Evolutionary conservation across 192 early-diverging fungal genomes (phyloP), one percentile per base, ranked within the genome.

Genomic region (Mortierella claussenii): DNA sequence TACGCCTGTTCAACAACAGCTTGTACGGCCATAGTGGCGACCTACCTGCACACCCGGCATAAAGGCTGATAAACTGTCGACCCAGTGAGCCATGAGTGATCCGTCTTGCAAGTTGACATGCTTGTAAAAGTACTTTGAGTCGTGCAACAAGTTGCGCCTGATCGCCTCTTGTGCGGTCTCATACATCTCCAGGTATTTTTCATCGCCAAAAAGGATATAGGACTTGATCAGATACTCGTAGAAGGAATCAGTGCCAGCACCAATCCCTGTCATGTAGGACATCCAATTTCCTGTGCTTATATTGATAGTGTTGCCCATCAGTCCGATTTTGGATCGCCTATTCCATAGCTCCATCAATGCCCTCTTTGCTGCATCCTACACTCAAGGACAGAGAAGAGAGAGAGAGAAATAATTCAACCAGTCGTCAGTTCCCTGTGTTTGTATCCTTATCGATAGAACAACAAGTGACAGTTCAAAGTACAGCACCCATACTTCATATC

Each of bases 161-260:
- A 98, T 80, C 3, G 90, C 87, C 8, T 75, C 64, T 65, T 97
- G 96, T 8, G 94, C 83, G 18, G 81, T 69, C 24, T 91, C 86
- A 74, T 96, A 98, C 65, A 91, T 87, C 11, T 82, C 79, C 10
- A 91, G 68, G 58, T 96, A 97, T 36, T 90, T 83, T 0, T 79
- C 53, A 55, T 95, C 94, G 15, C 92, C 95, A 87, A 98, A 96
- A 13, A 96, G 85, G 3, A 97, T 80, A 64, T 95, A 90, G 9
- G 91, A 86, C 76, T 99, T 99, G 20, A 97, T 69, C 26, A 97
- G 76, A 64, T 99, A 99, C 81, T 96, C 95, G 71, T 90, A 97
- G 34, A 95, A 89, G 11, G 94, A 96, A 79, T 99, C 97, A 13
- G 93, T 87, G 42, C 96, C 97, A 9, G 96, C 95, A 28, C 97